Base-by-base conservation (phyloP, 179 eudicot species). In the Silene coronaria region DNA sequence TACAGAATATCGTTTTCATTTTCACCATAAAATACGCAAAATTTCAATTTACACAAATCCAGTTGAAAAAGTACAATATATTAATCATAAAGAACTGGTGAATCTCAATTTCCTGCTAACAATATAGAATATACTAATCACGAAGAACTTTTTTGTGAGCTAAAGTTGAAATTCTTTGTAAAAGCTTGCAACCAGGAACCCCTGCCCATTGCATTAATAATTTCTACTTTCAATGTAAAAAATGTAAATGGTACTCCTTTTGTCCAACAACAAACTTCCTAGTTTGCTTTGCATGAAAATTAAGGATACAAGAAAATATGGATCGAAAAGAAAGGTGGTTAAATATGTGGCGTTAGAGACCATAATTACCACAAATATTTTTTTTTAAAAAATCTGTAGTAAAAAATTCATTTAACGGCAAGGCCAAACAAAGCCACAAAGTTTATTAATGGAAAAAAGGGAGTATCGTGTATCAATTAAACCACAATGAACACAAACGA, bases 11-110 rank as follows among this genome's bases (percentile, higher is more conserved):
- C 19, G 16, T 62, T 62, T 55, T 23, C 67, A 62, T 27, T 10
- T n/a, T 66, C 48, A 66, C 70, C 70, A 66, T 17, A 34, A 68
- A 21, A 45, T 67, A 67, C 17, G 1, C 19, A 38, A 67, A 36
- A 2, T 19, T 19, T 34, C 38, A 4, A 36, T 26, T 64, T 27
- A 21, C 58, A 69, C 58, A 69, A 42, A 11, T 46, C 60, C 36
- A 23, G 73, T 16, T 13, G 58, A 48, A 70, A 70, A 36, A 48
- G 53, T 57, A 48, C 55, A 66, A 10, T 23, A 19, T 36, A 38
- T 4, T 67, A 36, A 38, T 36, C 67, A 12, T 16, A 19, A 30
- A 17, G 70, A 66, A 17, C 70, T 32, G 70, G 22, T 6, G 21
- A 55, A 22, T 55, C 22, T 17, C 59, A 17, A 55, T 55, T 55